Evolutionary conservation across 2,329 filamentous ascomycete genomes (phyloP).

Genomic region (Claviceps monticola): DNA sequence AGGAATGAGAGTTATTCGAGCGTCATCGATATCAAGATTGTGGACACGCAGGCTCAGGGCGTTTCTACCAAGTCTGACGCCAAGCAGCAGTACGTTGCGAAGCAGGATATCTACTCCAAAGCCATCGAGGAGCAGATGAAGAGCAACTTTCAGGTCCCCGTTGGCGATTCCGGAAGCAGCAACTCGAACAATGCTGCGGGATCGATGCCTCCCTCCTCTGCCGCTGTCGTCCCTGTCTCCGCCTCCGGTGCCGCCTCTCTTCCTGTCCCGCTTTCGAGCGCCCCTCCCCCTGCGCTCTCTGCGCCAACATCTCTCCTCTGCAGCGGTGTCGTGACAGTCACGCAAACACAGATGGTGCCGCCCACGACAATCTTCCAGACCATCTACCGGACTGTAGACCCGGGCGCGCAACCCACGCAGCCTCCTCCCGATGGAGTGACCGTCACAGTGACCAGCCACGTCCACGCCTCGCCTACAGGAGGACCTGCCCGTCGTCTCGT

Average conservation of each 20-base stretch:
- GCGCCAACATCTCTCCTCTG: conserved; percentile 1
- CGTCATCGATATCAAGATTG: conserved; percentile 26
- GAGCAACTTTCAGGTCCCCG: conserved; percentile 30
- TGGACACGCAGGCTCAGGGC: conserved; percentile 11
- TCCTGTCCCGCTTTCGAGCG: background rate
- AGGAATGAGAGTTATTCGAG: conserved; percentile 29
- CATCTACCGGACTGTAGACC: conserved; percentile 22
- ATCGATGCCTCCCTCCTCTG: background rate
- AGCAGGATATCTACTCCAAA: conserved; percentile 27
- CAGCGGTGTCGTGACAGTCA: conserved; percentile 16
- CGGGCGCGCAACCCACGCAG: background rate
- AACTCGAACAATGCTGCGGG: conserved; percentile 4
- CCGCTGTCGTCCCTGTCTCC: background rate
- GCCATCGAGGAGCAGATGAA: conserved; percentile 32
- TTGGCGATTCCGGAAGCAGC: conserved; percentile 14
- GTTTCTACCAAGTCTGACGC: conserved; percentile 12
- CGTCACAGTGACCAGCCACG: conserved; percentile 5
- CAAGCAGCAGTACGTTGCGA: conserved; percentile 17
- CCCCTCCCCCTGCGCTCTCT: conserved; percentile 6
- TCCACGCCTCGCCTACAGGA: background rate
- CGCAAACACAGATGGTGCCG: conserved; percentile 21
- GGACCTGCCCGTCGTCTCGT: background rate
- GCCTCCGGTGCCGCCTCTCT: background rate
- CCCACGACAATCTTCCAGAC: conserved; percentile 25
- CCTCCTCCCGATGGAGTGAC: background rate